Percentiles rank a stretch among this genome's conserved stretches.
Evolutionary conservation across 176 grass and related monocot genomes (phyloP).

Genomic region (Pontederia paniculata): DNA sequence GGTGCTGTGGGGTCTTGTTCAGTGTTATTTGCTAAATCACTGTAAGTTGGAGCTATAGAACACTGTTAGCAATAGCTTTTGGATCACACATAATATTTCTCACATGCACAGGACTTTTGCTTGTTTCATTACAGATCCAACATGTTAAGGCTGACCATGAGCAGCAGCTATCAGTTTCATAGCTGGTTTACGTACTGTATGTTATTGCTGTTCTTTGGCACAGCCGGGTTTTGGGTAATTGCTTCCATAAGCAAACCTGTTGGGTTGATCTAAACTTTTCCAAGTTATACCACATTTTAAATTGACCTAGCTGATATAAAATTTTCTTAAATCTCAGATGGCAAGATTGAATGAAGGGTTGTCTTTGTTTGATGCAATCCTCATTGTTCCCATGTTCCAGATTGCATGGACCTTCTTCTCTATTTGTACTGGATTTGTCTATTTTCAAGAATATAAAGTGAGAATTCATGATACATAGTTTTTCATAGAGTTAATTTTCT

Average conservation of each 20-base stretch:
- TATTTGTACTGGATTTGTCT: slow-evolving; percentile 98
- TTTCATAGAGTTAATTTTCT: slow-evolving; percentile 16
- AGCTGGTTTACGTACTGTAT: slow-evolving; percentile 97
- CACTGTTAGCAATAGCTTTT: no score
- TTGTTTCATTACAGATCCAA: slow-evolving; percentile 57
- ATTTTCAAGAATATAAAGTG: slow-evolving; percentile 99
- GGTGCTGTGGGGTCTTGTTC: slow-evolving; percentile 94
- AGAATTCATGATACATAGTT: slow-evolving; percentile 14
- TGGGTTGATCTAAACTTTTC: background rate
- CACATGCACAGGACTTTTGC: slow-evolving; percentile 1
- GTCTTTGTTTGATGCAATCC: slow-evolving; percentile 90
- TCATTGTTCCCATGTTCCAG: slow-evolving; percentile 98
- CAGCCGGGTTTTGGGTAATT: slow-evolving; percentile 98
- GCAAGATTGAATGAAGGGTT: slow-evolving; percentile 92
- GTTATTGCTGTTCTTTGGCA: slow-evolving; percentile 72
- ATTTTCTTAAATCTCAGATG: slow-evolving; percentile 49
- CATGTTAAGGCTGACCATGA: slow-evolving; percentile 83
- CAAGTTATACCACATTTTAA: background rate
- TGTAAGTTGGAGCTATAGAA: slow-evolving; percentile 47
- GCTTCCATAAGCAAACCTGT: background rate
- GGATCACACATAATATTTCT: slow-evolving; percentile 12
- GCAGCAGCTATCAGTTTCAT: slow-evolving; percentile 80
- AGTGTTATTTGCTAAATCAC: slow-evolving; percentile 93
- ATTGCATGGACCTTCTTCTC: slow-evolving; percentile 99
- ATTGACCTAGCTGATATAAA: slow-evolving; percentile 24